Conservation (phyloP, 331 rosid species). For the Acacia pycnantha region DNA sequence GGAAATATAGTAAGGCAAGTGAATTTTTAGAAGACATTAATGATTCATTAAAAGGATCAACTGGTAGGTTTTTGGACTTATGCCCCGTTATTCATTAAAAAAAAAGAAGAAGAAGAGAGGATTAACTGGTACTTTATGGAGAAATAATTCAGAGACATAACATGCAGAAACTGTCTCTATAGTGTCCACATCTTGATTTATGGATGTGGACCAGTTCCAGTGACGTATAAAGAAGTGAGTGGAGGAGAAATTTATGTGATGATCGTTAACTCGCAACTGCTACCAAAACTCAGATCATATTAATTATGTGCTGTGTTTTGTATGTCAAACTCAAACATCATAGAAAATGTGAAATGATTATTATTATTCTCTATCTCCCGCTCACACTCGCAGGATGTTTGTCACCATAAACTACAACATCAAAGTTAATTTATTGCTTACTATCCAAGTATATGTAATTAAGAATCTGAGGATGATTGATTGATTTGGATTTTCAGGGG, state of each 20-base stretch:
- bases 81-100: no score
- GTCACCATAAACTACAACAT: conserved; percentile 25
- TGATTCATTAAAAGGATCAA: no score
- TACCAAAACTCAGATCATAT: conserved; percentile 57
- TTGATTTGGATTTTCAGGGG: not conserved
- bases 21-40: no score
- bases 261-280: conserved; percentile 75
- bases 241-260: conserved; percentile 91
- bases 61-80: no score
- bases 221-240: conserved; percentile 64
- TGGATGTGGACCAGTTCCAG: conserved; percentile 80
- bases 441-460: not conserved
- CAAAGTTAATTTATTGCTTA: conserved; percentile 14
- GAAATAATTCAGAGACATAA: not conserved
- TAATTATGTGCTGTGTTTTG: conserved; percentile 45
- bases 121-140: not conserved
- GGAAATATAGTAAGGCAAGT: no score
- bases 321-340: conserved; percentile 48
- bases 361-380: conserved; percentile 12
- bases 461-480: not conserved
- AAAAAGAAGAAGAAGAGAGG: not conserved
- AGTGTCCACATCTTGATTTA: conserved; percentile 74
- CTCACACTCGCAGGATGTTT: conserved; percentile 38
- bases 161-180: conserved; percentile 24
- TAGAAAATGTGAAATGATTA: conserved; percentile 27